Base-by-base conservation (phyloP, 108 stramenopile species). In the Phaeodactylum tricornutum region DNA sequence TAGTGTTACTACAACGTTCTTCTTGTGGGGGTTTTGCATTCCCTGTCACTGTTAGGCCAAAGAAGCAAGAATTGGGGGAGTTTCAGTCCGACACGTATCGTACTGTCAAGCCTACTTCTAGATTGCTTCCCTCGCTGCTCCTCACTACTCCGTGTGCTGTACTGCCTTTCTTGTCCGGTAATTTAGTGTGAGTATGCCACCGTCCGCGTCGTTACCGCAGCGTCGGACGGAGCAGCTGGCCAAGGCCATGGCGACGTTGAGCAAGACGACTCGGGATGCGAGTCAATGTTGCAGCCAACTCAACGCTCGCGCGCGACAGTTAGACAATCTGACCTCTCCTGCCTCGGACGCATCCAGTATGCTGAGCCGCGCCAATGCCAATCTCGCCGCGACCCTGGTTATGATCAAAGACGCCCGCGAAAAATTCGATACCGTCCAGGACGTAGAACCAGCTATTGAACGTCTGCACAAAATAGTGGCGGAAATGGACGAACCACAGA, bases 341-440 rank as follows among this genome's bases (percentile, higher is more conserved):
- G 87, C 87, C 17, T 71, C 74, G 21, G 87, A 85, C 55, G 76
- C 87, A 17, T 76, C 74, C 20, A 67, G 66, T 8, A 48, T 80
- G 31, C 43, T 85, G 16, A 57, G 71, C 38, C 59, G 65, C 22
- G 72, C 83, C 12, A 62, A 66, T 20, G 66, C 62, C 28, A 90
- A 90, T 50, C 43, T 85, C 21, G 66, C 63, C 11, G 39, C 81
- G n/a, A 81, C 84, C 3, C 35, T 73, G 0, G 57, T 66, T 0
- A 36, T 74, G 8, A 59, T 90, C 47, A 74, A 70, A 32, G 87
- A 90, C 50, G 83, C 83, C 12, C 44, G 80, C 7, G 87, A 90
- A 28, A 85, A 85, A 44, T 90, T 90, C 50, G 87, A 90, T 52
- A 90, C 87, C 11, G 76, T 78, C 0, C 49, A 33, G 3, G 87